These are phyloP conservation scores for Gentiana macrophylla DNA, from an alignment of 257 asterid species.

Conservation along the genomic window DNA sequence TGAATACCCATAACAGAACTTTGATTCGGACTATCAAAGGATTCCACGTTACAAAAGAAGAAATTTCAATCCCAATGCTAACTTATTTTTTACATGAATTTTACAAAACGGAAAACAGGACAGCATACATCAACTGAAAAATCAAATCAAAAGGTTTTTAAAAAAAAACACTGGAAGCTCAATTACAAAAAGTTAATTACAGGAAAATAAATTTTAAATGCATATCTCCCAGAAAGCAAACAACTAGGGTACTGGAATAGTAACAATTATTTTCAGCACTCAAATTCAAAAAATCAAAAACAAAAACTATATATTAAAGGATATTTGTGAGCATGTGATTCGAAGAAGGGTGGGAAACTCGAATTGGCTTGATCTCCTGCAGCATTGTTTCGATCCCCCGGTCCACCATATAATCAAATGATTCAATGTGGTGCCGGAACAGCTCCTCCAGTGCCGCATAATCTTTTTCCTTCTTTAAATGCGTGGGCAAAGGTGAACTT, in stretches of 20 bases:
- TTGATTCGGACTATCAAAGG: too few relatives aligned
- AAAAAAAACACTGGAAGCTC: background rate
- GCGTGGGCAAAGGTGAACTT: slow-evolving; percentile 29
- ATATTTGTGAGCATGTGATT: slow-evolving; percentile 62
- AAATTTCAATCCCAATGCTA: too few relatives aligned
- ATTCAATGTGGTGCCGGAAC: slow-evolving; percentile 67
- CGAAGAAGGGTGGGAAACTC: slow-evolving; percentile 38
- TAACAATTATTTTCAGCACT: background rate
- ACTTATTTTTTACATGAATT: too few relatives aligned
- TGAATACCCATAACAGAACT: too few relatives aligned
- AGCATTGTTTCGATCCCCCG: slow-evolving; percentile 52
- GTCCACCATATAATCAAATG: slow-evolving; percentile 69
- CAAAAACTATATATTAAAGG: slow-evolving; percentile 26
- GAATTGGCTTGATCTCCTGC: slow-evolving; percentile 44
- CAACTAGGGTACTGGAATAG: background rate
- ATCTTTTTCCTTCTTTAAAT: slow-evolving; percentile 53
- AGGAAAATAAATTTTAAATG: background rate
- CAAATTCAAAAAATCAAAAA: too few relatives aligned
- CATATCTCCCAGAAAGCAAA: background rate
- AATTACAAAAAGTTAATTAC: background rate
- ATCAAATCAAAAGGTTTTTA: background rate
- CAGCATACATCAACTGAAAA: too few relatives aligned
- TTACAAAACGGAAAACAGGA: too few relatives aligned
- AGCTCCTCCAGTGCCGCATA: slow-evolving; percentile 50
- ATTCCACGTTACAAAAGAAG: too few relatives aligned